phyloP scores from a whole-genome alignment of 169 alveolate species.

The Theileria parva region DNA sequence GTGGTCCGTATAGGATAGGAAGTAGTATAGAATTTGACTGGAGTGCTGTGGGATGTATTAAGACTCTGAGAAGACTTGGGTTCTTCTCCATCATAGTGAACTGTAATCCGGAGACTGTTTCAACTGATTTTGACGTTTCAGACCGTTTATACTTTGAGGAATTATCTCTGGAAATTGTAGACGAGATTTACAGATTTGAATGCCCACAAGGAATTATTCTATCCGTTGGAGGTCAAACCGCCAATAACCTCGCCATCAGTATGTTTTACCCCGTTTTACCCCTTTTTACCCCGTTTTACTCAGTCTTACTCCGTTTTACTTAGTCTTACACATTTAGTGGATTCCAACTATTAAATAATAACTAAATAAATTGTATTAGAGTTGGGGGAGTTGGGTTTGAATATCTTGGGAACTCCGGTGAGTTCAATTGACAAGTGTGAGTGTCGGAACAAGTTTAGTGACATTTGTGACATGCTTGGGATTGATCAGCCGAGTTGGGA shows the following conservation, averaged over 20 bases:
- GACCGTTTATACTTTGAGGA: constrained; percentile 85
- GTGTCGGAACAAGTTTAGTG: constrained; percentile 82
- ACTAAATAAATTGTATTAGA: neutral
- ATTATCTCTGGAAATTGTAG: constrained; percentile 74
- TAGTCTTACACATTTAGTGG: neutral
- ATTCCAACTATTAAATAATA: neutral
- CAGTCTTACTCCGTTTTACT: no score
- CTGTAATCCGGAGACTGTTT: constrained; percentile 90
- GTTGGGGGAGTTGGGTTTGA: constrained; percentile 65
- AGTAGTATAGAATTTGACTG: constrained; percentile 88
- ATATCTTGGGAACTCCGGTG: constrained; percentile 84
- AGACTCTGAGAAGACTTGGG: constrained; percentile 73
- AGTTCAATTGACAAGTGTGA: constrained; percentile 85
- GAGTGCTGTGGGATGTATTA: constrained; percentile 84
- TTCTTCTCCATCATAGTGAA: constrained; percentile 76
- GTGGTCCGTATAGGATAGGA: constrained; percentile 87
- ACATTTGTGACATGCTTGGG: constrained; percentile 81
- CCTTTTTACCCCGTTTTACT: no score
- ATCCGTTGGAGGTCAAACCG: constrained; percentile 88
- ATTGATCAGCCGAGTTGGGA: constrained; percentile 89
- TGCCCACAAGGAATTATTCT: constrained; percentile 76
- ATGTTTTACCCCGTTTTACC: no score
- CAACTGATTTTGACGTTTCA: constrained; percentile 87
- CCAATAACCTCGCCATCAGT: constrained; percentile 82
- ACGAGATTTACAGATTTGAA: constrained; percentile 76